Percentiles rank a stretch among this genome's conserved stretches.
Conservation (phyloP, 495 filamentous ascomycete species). For the Penicillium silybi region DNA sequence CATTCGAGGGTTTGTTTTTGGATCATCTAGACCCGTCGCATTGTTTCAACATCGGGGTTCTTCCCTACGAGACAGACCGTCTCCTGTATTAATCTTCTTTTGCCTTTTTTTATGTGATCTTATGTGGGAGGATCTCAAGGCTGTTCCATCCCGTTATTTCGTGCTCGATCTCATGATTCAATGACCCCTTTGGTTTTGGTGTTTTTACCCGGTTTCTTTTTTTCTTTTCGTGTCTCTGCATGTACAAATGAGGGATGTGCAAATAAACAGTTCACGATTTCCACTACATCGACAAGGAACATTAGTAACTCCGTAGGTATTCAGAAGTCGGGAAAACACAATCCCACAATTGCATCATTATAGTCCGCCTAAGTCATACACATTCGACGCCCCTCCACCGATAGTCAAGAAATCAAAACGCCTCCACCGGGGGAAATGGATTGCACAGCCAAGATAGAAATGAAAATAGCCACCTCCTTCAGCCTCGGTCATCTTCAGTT, state of each 20-base stretch:
- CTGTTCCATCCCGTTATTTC: not conserved
- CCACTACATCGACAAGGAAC: not conserved
- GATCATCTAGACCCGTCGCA: conserved; percentile 21
- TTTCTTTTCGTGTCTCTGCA: conserved; percentile 5
- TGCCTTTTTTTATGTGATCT: conserved; percentile 11
- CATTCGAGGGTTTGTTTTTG: conserved; percentile 2
- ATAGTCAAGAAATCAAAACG: not conserved
- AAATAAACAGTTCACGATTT: conserved; percentile 17
- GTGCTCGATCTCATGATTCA: conserved; percentile 14
- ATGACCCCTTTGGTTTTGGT: conserved; percentile 16
- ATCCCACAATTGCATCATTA: not conserved
- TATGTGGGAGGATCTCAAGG: conserved; percentile 2
- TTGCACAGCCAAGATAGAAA: not conserved
- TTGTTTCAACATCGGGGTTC: conserved; percentile 2
- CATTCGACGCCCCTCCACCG: conserved; percentile 1
- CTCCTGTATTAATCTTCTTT: conserved; percentile 25
- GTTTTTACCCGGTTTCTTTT: conserved; percentile 10
- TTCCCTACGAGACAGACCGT: not conserved
- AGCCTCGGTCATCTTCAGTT: conserved; percentile 15
- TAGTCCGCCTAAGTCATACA: not conserved
- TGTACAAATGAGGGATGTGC: conserved; percentile 23
- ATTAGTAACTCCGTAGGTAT: not conserved
- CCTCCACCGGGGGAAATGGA: not conserved
- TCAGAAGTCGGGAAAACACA: not conserved
- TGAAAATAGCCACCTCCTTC: not conserved